A percentile compares a stretch with the other conserved stretches of the same genome.
phyloP scores from a whole-genome alignment of 768 basidiomycete species.

The Amanita jacksonii region DNA sequence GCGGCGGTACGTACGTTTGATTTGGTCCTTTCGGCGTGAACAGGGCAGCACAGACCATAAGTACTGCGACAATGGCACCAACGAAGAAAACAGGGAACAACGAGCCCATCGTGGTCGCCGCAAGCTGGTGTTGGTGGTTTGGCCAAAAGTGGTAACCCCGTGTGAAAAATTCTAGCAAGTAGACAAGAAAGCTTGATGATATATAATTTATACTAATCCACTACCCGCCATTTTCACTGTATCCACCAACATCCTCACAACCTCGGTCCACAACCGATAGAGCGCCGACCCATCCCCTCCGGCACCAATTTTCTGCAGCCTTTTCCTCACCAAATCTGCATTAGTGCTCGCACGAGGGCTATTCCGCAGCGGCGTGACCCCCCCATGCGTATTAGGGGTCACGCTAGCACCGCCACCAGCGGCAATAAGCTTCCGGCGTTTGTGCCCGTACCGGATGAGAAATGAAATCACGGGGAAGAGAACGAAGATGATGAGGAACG shows the following conservation, averaged over 20 bases:
- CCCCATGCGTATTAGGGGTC: slow-evolving; percentile 6
- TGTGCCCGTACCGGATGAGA: slow-evolving; percentile 35
- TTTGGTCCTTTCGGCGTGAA: slow-evolving; percentile 80
- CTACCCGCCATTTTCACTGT: slow-evolving; percentile 71
- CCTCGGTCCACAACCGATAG: slow-evolving; percentile 39
- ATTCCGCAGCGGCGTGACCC: slow-evolving; percentile 11
- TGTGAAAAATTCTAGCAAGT: too few species aligned
- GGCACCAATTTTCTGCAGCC: slow-evolving; percentile 35
- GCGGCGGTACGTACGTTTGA: slow-evolving; percentile 60
- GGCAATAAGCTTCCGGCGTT: slow-evolving; percentile 14
- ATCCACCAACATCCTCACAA: slow-evolving; percentile 46
- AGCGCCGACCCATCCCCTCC: slow-evolving; percentile 27
- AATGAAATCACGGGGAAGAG: slow-evolving; percentile 38
- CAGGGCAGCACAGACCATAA: slow-evolving; percentile 58
- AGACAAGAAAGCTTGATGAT: too few species aligned
- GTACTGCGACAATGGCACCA: slow-evolving; percentile 50
- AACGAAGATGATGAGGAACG: slow-evolving; percentile 38
- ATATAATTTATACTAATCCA: slow-evolving; percentile 42
- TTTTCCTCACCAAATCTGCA: slow-evolving; percentile 48
- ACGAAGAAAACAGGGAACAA: slow-evolving; percentile 61
- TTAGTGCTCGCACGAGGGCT: slow-evolving; percentile 19
- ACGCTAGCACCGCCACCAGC: slow-evolving; percentile 22
- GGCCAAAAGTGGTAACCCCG: too few species aligned
- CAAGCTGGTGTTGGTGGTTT: too few species aligned
- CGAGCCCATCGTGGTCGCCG: slow-evolving; percentile 55